phyloP scores from a whole-genome alignment of 768 basidiomycete genomes.

The Psilocybe azurescens region DNA sequence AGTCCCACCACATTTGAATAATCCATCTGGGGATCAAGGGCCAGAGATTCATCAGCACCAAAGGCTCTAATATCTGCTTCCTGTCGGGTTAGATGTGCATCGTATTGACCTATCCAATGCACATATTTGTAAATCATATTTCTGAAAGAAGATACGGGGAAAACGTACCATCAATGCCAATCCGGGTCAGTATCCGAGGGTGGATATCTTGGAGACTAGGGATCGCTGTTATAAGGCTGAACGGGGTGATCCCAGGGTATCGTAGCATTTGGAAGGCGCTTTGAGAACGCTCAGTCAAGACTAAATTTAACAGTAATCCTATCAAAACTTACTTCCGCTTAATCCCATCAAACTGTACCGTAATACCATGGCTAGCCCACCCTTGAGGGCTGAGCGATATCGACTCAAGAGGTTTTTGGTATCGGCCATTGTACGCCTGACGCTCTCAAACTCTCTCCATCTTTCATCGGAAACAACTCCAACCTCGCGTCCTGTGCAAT shows the following conservation, averaged over 20 bases:
- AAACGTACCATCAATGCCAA: conserved; percentile 72
- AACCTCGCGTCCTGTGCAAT: conserved; percentile 40
- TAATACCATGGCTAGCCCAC: conserved; percentile 47
- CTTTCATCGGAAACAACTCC: conserved; percentile 52
- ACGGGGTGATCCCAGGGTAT: conserved; percentile 55
- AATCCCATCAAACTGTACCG: conserved; percentile 51
- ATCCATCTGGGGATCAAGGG: conserved; percentile 73
- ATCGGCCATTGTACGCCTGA: conserved; percentile 37
- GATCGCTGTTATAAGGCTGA: conserved; percentile 44
- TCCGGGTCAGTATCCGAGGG: conserved; percentile 56
- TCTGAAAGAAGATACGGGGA: not conserved
- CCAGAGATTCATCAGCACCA: conserved; percentile 74
- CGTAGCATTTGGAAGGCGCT: conserved; percentile 82
- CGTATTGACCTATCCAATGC: conserved; percentile 57
- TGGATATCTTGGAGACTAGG: conserved; percentile 59
- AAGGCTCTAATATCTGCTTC: conserved; percentile 77
- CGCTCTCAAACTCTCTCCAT: conserved; percentile 43
- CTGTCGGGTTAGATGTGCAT: conserved; percentile 71
- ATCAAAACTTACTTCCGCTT: conserved; percentile 41
- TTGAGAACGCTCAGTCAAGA: conserved; percentile 1
- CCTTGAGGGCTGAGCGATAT: conserved; percentile 48
- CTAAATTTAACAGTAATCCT: not conserved
- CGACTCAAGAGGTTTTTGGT: conserved; percentile 39
- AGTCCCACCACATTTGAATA: conserved; percentile 70
- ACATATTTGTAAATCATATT: not conserved